These are phyloP conservation scores for Tuber umbilicatum DNA, from an alignment of 495 filamentous ascomycete genomes.

Conservation along the genomic window DNA sequence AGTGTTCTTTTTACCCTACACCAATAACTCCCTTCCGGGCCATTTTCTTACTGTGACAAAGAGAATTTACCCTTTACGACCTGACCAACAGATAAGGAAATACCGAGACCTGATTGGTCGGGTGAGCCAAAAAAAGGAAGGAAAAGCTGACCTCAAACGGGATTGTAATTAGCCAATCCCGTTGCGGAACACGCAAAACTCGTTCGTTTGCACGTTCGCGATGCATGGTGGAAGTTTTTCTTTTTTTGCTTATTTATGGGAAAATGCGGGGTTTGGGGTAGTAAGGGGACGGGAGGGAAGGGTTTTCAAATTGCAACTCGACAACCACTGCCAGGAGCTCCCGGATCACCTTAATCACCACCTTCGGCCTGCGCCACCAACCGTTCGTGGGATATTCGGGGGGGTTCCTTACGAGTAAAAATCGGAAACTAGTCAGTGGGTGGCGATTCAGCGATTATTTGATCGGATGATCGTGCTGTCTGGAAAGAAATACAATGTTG, in stretches of 20 bases:
- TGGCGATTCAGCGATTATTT: too few relatives aligned
- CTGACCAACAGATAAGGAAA: neutral
- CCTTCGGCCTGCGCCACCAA: neutral
- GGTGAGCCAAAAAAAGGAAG: neutral
- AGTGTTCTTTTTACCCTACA: constrained; percentile 1
- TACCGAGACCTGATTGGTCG: neutral
- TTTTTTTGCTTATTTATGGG: neutral
- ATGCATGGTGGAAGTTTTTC: neutral
- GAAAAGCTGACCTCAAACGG: neutral
- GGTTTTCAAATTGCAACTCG: neutral
- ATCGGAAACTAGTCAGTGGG: too few relatives aligned
- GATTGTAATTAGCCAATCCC: neutral
- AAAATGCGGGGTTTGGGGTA: neutral
- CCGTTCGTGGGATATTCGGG: too few relatives aligned
- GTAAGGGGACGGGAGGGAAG: neutral
- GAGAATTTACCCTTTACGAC: constrained; percentile 2
- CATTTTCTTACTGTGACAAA: neutral
- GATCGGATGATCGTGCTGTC: too few relatives aligned
- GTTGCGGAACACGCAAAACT: neutral
- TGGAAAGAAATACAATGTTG: too few relatives aligned
- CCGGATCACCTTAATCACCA: neutral
- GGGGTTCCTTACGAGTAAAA: too few relatives aligned
- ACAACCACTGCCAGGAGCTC: neutral
- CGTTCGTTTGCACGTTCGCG: neutral
- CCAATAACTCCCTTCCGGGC: constrained; percentile 1